phyloP scores from a whole-genome alignment of 2,329 filamentous ascomycete genomes.

The Beauveria varroae region DNA sequence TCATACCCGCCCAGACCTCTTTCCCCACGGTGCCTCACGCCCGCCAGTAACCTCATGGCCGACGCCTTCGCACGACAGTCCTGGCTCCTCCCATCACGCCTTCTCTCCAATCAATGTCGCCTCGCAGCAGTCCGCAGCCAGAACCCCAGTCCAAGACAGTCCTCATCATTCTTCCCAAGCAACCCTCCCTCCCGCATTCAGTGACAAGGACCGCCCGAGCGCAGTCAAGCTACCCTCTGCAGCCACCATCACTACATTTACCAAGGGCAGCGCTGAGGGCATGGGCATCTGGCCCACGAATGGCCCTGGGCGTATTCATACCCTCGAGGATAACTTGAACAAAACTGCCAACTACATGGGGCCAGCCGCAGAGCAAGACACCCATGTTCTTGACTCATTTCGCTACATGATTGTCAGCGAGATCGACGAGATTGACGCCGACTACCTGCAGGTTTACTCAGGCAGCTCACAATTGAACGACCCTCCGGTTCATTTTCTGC shows the following conservation, averaged over 20 bases:
- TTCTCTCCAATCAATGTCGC: neutral
- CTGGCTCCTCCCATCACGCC: conserved; percentile 1
- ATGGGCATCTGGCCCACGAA: conserved; percentile 13
- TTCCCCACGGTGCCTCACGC: neutral
- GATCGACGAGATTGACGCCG: conserved; percentile 36
- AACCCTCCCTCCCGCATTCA: neutral
- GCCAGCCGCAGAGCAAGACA: conserved; percentile 37
- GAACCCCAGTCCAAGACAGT: neutral
- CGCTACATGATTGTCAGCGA: conserved; percentile 38
- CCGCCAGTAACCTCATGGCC: conserved; percentile 1
- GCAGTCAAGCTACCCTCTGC: neutral
- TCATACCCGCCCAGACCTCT: neutral
- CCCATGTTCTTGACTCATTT: conserved; percentile 38
- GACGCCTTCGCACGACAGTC: conserved; percentile 8
- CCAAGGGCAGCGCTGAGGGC: conserved; percentile 10
- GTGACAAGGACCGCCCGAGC: neutral
- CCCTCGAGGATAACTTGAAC: conserved; percentile 34
- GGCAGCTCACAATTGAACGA: conserved; percentile 27
- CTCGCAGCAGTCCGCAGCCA: neutral
- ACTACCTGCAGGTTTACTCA: conserved; percentile 34
- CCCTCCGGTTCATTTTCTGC: conserved; percentile 37
- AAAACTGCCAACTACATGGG: conserved; percentile 39
- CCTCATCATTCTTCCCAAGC: neutral
- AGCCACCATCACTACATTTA: conserved; percentile 7
- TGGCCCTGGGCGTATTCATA: conserved; percentile 19